Evolutionary conservation across 129 eudicot genomes (phyloP).

Genomic region (Flaveria ramosissima): DNA sequence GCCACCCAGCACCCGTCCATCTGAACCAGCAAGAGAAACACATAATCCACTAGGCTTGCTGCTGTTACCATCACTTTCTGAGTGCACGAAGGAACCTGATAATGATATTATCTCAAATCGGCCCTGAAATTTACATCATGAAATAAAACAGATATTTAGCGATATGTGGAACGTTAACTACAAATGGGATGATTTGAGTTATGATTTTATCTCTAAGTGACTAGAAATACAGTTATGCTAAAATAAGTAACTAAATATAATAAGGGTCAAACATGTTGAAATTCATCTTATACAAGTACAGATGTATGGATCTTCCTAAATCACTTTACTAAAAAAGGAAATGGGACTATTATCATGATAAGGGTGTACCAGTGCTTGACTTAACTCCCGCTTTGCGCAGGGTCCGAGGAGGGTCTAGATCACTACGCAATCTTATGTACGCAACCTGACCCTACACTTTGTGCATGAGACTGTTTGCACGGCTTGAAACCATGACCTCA

Average conservation of each 20-base stretch:
- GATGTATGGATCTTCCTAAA: background rate
- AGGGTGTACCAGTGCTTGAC: background rate
- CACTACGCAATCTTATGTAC: no score
- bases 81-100: conserved; percentile 70
- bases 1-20: conserved; percentile 90
- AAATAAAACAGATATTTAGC: conserved; percentile 1
- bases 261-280: background rate
- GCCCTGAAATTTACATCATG: conserved; percentile 57
- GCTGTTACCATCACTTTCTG: conserved; percentile 57
- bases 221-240: background rate
- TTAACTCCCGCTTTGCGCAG: no score
- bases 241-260: background rate
- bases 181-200: conserved; percentile 1
- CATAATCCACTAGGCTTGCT: conserved; percentile 73
- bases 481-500: no score
- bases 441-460: no score
- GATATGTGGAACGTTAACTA: background rate
- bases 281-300: background rate
- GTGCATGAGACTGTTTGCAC: no score
- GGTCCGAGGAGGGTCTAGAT: no score
- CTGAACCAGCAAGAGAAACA: conserved; percentile 89
- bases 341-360: background rate
- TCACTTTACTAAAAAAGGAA: background rate
- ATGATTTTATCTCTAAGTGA: background rate
- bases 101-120: conserved; percentile 88